Percentiles rank a stretch among this genome's conserved stretches.
Conservation (phyloP, 2,329 filamentous ascomycete genomes). For the Aplosporella prunicola region DNA sequence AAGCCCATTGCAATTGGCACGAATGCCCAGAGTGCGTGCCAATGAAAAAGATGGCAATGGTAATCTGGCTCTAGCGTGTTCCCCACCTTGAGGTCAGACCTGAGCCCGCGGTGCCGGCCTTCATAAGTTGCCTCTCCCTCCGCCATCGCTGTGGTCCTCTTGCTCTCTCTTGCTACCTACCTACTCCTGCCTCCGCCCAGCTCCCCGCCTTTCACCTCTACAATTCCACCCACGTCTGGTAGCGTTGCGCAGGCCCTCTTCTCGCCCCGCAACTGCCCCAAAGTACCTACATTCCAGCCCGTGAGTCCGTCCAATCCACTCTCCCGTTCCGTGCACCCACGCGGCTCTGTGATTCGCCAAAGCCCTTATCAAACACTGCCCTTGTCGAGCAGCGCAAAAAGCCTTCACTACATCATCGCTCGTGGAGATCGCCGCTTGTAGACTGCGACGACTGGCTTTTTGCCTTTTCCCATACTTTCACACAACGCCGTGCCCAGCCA, state of each 20-base stretch:
- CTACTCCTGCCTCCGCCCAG: slow-evolving; percentile 1
- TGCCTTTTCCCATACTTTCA: no score
- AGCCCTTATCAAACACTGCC: slow-evolving; percentile 10
- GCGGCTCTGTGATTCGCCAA: slow-evolving; percentile 9
- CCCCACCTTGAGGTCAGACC: slow-evolving; percentile 10
- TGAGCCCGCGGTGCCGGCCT: slow-evolving; percentile 7
- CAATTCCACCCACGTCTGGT: slow-evolving; percentile 5
- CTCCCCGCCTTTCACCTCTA: slow-evolving; percentile 3
- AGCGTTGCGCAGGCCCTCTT: slow-evolving; percentile 9
- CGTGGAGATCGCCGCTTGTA: slow-evolving; percentile 7
- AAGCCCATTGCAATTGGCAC: slow-evolving; percentile 7
- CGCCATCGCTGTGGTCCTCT: slow-evolving; percentile 1
- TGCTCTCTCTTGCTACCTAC: background rate
- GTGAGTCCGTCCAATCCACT: slow-evolving; percentile 3
- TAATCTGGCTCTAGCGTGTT: slow-evolving; percentile 10
- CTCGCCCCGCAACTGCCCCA: background rate
- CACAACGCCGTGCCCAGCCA: no score
- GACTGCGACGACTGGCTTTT: slow-evolving; percentile 1
- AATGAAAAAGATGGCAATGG: slow-evolving; percentile 9
- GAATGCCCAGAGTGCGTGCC: slow-evolving; percentile 4
- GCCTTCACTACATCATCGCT: slow-evolving; percentile 8
- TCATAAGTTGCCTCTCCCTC: slow-evolving; percentile 8
- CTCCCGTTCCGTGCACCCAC: slow-evolving; percentile 3
- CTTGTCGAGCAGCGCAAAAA: slow-evolving; percentile 6
- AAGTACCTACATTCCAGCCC: slow-evolving; percentile 1